Evolutionary conservation across 2,329 filamentous ascomycete genomes (phyloP), one percentile per base, ranked within the genome.

Genomic region (Apiospora marii): DNA sequence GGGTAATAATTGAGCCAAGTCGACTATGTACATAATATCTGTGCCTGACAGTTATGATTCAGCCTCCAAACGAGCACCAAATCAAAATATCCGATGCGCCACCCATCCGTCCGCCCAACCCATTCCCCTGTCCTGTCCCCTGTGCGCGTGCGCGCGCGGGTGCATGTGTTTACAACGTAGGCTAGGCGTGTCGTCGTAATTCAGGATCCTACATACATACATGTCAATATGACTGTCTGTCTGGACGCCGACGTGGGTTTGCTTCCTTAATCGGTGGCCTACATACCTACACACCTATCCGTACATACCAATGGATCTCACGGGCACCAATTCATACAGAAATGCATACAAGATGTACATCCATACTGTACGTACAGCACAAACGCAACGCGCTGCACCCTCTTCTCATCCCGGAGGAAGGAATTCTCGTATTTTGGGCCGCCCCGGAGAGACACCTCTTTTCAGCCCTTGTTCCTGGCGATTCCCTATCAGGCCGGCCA

Each of bases 341-440:
- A 19, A 22, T 46, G 30, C 48, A 37, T 43, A 69, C 43, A 30
- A 5, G 2, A 30, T 30, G 27, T 48, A 22, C 46, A 8, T 48
- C 22, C 46, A 48, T 48, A 48, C 46, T 48, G 27, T 48, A 48
- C 46, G 22, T 49, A 49, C 46, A 27, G 58, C 58, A 37, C 58
- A 41, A 64, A 64, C 30, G 34, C 37, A 41, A 64, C 58, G 34
- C 58, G 70, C 13, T 73, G 72, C 73, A 75, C 67, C 72, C 68
- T 73, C 74, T 73, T 72, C 68, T n/a, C 34, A 64, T 64, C 58
- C 58, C 34, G 34, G 58, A 22, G 34, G 16, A 22, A 69, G 27
- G 37, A 61, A 46, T 61, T 44, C 69, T 70, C 69, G 69, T 70
- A 70, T 70, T 70, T 70, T 22, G 41, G 53, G 69, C 69, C 49